phyloP scores from a whole-genome alignment of 73 alveolate genomes.

The Paramecium biaurelia region DNA sequence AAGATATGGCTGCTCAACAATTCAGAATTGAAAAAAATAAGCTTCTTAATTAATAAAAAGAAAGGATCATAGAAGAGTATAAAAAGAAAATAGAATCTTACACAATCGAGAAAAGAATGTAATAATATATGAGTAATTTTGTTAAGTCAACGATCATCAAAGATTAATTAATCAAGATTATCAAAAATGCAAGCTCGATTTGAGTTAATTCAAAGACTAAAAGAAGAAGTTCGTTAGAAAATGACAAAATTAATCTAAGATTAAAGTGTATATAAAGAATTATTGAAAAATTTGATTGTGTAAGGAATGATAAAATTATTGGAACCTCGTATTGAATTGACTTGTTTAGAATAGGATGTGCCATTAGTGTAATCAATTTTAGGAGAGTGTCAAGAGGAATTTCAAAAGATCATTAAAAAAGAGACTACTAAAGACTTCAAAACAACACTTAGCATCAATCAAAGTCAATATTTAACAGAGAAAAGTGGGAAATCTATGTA shows the following conservation, averaged over 20 bases:
- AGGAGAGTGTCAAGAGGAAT: slow-evolving; percentile 67
- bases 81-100: slow-evolving; percentile 42
- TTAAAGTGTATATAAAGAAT: slow-evolving; percentile 71
- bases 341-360: slow-evolving; percentile 71
- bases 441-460: slow-evolving; percentile 63
- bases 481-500: slow-evolving; percentile 9
- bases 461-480: slow-evolving; percentile 58
- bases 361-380: slow-evolving; percentile 57
- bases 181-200: slow-evolving; percentile 76
- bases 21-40: slow-evolving; percentile 59
- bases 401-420: slow-evolving; percentile 69
- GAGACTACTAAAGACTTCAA: slow-evolving; percentile 61
- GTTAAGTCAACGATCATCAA: slow-evolving; percentile 70
- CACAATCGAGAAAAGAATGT: slow-evolving; percentile 53
- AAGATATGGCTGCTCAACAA: slow-evolving; percentile 55
- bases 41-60: slow-evolving; percentile 49
- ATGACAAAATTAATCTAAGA: slow-evolving; percentile 55
- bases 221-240: slow-evolving; percentile 62
- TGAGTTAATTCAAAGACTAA: slow-evolving; percentile 69
- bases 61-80: slow-evolving; percentile 48
- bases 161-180: slow-evolving; percentile 69
- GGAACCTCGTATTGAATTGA: slow-evolving; percentile 74
- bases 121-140: background rate
- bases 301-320: slow-evolving; percentile 78
- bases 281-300: slow-evolving; percentile 75